Percentiles rank a stretch among this genome's conserved stretches.
Conservation (phyloP, 768 basidiomycete species). For the Ramaria sp. region DNA sequence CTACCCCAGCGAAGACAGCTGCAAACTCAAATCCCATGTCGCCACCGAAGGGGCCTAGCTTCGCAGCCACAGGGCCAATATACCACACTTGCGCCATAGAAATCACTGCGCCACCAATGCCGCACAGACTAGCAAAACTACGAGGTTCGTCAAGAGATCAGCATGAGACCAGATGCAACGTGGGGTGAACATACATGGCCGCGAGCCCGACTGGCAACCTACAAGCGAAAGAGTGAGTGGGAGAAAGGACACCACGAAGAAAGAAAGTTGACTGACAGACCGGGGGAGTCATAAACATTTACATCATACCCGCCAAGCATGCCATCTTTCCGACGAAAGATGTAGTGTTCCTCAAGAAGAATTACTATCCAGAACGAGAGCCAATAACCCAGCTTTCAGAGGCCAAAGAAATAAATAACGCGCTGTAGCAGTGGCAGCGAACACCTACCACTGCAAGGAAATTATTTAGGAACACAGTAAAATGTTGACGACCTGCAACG, state of each 20-base stretch:
- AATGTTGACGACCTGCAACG: slow-evolving; percentile 34
- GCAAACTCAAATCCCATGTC: slow-evolving; percentile 48
- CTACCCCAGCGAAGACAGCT: slow-evolving; percentile 34
- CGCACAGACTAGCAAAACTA: slow-evolving; percentile 31
- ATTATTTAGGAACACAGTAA: slow-evolving; percentile 16
- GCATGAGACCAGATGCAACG: too few relatives aligned
- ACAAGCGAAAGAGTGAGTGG: not conserved
- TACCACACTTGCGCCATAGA: slow-evolving; percentile 48
- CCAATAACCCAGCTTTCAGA: slow-evolving; percentile 35
- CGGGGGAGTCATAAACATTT: slow-evolving; percentile 34
- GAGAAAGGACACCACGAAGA: not conserved
- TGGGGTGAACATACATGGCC: slow-evolving; percentile 21
- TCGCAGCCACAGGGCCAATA: slow-evolving; percentile 35
- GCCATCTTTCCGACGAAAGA: slow-evolving; percentile 31
- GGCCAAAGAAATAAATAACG: slow-evolving; percentile 24
- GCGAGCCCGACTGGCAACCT: slow-evolving; percentile 40
- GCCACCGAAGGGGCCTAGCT: slow-evolving; percentile 35
- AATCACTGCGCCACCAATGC: slow-evolving; percentile 37
- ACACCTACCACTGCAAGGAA: slow-evolving; percentile 1
- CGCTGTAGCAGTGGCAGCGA: not conserved
- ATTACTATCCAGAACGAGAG: slow-evolving; percentile 36
- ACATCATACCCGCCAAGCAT: slow-evolving; percentile 40
- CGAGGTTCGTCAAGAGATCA: not conserved
- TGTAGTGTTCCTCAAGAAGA: slow-evolving; percentile 34
- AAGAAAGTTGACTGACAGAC: slow-evolving; percentile 18